Percentiles rank a stretch among this genome's conserved stretches.
These are phyloP conservation scores for Ustilaginoidea virens DNA, from an alignment of 2,329 filamentous ascomycete species.

Conservation along the genomic window DNA sequence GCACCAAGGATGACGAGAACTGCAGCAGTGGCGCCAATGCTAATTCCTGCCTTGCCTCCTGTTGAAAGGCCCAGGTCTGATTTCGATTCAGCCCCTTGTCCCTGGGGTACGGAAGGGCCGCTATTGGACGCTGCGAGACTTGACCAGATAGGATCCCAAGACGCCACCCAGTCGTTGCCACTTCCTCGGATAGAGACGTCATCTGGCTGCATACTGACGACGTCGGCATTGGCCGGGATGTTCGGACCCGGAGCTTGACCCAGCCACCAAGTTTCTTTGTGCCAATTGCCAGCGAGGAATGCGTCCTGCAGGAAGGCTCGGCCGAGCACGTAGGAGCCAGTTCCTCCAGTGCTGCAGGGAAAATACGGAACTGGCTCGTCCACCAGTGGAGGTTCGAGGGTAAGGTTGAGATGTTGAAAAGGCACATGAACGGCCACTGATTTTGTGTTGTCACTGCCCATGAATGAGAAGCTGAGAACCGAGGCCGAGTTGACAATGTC, in stretches of 20 bases:
- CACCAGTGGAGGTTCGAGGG: conserved; percentile 20
- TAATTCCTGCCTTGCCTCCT: too few species aligned
- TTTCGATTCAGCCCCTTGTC: too few species aligned
- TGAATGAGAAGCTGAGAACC: conserved; percentile 23
- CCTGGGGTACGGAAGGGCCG: too few species aligned
- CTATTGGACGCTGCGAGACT: neutral
- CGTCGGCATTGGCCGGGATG: neutral
- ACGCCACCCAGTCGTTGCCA: conserved; percentile 7
- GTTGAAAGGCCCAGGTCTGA: too few species aligned
- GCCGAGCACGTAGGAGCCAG: conserved; percentile 18
- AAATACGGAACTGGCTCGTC: conserved; percentile 22
- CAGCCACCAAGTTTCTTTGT: conserved; percentile 18
- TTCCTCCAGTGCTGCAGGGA: conserved; percentile 20
- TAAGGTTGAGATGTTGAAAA: conserved; percentile 20
- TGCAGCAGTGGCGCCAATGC: too few species aligned
- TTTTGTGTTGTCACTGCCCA: conserved; percentile 13
- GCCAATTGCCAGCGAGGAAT: conserved; percentile 26
- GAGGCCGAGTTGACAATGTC: conserved; percentile 24
- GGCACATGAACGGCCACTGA: conserved; percentile 10
- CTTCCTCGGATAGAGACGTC: conserved; percentile 4
- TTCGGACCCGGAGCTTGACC: conserved; percentile 24
- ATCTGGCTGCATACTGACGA: conserved; percentile 1
- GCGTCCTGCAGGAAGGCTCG: conserved; percentile 31
- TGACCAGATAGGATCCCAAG: conserved; percentile 6
- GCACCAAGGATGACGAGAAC: too few species aligned